phyloP scores from a whole-genome alignment of 2,329 filamentous ascomycete genomes.

The Colletotrichum lindemuthianum region DNA sequence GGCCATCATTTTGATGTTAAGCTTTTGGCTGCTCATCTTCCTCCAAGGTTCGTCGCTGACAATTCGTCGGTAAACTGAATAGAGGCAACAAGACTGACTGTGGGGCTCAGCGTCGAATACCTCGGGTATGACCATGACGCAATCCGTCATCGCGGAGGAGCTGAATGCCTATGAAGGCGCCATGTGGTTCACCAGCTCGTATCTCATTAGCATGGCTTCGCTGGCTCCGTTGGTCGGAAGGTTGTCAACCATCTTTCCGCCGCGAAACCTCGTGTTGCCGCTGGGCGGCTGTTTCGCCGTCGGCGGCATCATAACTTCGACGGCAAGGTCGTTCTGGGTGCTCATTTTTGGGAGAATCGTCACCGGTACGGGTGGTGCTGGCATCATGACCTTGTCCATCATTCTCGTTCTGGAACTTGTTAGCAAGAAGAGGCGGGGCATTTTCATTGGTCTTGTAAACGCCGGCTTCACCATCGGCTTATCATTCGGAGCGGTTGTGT shows the following conservation, averaged over 20 bases:
- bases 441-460: slow-evolving; percentile 81
- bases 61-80: too few relatives aligned
- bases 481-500: slow-evolving; percentile 76
- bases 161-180: slow-evolving; percentile 77
- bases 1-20: slow-evolving; percentile 58
- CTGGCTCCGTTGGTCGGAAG: slow-evolving; percentile 77
- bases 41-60: slow-evolving; percentile 60
- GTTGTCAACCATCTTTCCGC: slow-evolving; percentile 78
- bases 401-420: slow-evolving; percentile 82
- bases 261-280: slow-evolving; percentile 71
- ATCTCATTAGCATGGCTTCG: slow-evolving; percentile 70
- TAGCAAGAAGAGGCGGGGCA: slow-evolving; percentile 71
- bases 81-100: too few relatives aligned
- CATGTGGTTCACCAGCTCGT: slow-evolving; percentile 85
- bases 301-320: slow-evolving; percentile 73
- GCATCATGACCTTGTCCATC: slow-evolving; percentile 77
- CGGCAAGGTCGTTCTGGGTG: slow-evolving; percentile 64
- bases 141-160: slow-evolving; percentile 79
- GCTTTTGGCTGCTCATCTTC: slow-evolving; percentile 67
- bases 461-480: slow-evolving; percentile 77
- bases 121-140: slow-evolving; percentile 83
- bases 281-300: slow-evolving; percentile 67
- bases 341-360: slow-evolving; percentile 78
- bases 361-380: slow-evolving; percentile 75
- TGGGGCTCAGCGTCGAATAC: slow-evolving; percentile 69